Conservation (phyloP, 257 asterid species). For the Solanum sejunctum region DNA sequence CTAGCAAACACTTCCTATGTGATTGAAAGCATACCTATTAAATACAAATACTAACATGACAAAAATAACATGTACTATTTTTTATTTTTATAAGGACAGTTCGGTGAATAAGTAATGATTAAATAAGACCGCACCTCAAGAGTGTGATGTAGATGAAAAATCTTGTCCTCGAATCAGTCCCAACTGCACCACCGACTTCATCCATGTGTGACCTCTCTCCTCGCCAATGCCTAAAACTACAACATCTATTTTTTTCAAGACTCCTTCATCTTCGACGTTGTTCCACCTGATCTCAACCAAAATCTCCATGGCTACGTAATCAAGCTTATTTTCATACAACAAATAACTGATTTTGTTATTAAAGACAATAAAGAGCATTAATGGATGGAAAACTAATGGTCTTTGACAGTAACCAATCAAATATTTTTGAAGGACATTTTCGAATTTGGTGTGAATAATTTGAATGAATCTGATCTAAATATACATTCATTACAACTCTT, state of each 20-base stretch:
- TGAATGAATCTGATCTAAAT: background rate
- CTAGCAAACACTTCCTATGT: background rate
- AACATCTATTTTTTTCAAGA: background rate
- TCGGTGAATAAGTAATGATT: background rate
- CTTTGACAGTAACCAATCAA: background rate
- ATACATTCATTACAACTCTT: background rate
- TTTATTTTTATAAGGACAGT: background rate
- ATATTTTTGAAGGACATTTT: background rate
- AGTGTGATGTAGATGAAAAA: background rate
- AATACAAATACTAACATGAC: background rate
- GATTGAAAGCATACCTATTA: background rate
- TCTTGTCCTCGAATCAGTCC: background rate
- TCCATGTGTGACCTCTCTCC: background rate
- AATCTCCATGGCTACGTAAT: background rate
- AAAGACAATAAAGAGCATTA: background rate
- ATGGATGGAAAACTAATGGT: background rate
- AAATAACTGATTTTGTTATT: background rate
- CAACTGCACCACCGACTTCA: background rate
- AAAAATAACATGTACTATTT: background rate
- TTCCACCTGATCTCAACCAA: background rate
- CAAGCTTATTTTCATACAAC: background rate
- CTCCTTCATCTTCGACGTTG: background rate
- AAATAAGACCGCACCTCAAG: background rate
- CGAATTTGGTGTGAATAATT: background rate
- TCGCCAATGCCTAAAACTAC: background rate